Evolutionary conservation across 306 rosid species (phyloP), one percentile per base, ranked within the genome.

Genomic region (Rosa multiflora): DNA sequence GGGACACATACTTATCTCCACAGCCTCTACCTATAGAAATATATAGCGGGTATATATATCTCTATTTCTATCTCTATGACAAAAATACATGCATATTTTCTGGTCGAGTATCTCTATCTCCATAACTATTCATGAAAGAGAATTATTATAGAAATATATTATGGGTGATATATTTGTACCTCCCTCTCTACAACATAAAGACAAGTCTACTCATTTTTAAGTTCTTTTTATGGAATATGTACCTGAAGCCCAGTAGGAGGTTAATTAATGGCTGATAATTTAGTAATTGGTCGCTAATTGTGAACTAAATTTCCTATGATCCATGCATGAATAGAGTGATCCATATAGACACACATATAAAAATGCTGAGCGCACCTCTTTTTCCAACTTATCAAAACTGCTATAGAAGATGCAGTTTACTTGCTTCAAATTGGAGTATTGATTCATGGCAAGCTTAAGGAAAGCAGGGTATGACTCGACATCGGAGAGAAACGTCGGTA

Each of bases 351-450:
- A 56, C 8, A n/a, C 5, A 58, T 21, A 21, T 21, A 58, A 0
- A 58, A 21, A 21, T 12, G 9, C 48, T 20, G 14, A 7, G 49
- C 6, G 10, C 66, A 70, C 81, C 76, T 78, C 70, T 44, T 78
- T 56, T 70, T 70, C 76, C 67, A 78, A 59, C 70, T 43, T 56
- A 20, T 70, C 52, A 35, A 69, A 43, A n/a, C 71, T 42, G 70
- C 49, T 79, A 35, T 11, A 58, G 18, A 71, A 68, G 23, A 79
- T 8, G 59, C 59, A 79, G 39, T 79, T 75, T 1, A 67, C 64
- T 32, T 79, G 6, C 14, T 79, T 75, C 37, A 70, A 39, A 67
- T 79, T 58, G 12, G 71, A 70, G 52, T 58, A 79, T 42, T 79
- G 77, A 29, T 70, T 35, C 77, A 40, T 32, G 26, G 58, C 13